Evolutionary conservation across 768 basidiomycete genomes (phyloP).

Genomic region (Agrocybe pediades): DNA sequence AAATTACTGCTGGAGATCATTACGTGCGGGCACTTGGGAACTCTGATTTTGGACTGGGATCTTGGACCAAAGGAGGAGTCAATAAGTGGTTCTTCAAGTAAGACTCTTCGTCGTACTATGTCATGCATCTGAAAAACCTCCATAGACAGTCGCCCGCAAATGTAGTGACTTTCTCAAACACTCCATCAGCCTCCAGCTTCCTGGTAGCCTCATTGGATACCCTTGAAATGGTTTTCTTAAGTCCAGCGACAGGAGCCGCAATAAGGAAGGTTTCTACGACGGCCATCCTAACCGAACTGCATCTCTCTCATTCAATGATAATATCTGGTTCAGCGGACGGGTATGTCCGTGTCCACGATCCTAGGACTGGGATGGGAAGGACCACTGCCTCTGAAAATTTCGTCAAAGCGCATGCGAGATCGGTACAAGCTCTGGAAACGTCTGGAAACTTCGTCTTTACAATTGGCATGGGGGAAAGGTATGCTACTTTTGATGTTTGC

Average conservation of each 20-base stretch:
- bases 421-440: slow-evolving; percentile 79
- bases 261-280: slow-evolving; percentile 57
- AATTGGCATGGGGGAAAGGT: slow-evolving; percentile 89
- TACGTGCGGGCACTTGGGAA: slow-evolving; percentile 68
- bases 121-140: not conserved
- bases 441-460: slow-evolving; percentile 83
- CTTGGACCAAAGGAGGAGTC: slow-evolving; percentile 83
- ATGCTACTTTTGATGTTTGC: not conserved
- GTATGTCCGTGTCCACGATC: slow-evolving; percentile 68
- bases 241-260: slow-evolving; percentile 69
- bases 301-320: slow-evolving; percentile 63
- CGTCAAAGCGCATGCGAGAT: slow-evolving; percentile 79
- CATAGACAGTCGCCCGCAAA: slow-evolving; percentile 29
- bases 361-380: slow-evolving; percentile 59
- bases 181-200: slow-evolving; percentile 50
- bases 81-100: slow-evolving; percentile 84
- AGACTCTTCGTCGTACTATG: slow-evolving; percentile 21
- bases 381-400: slow-evolving; percentile 50
- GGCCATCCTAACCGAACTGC: slow-evolving; percentile 66
- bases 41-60: slow-evolving; percentile 67
- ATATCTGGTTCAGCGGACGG: slow-evolving; percentile 77
- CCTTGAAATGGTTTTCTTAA: slow-evolving; percentile 70
- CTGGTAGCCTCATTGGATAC: slow-evolving; percentile 61
- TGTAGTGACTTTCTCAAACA: slow-evolving; percentile 47
- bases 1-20: slow-evolving; percentile 76